These are phyloP conservation scores for Nigrospora osmanthi DNA, from an alignment of 2,329 filamentous ascomycete genomes.

Conservation along the genomic window DNA sequence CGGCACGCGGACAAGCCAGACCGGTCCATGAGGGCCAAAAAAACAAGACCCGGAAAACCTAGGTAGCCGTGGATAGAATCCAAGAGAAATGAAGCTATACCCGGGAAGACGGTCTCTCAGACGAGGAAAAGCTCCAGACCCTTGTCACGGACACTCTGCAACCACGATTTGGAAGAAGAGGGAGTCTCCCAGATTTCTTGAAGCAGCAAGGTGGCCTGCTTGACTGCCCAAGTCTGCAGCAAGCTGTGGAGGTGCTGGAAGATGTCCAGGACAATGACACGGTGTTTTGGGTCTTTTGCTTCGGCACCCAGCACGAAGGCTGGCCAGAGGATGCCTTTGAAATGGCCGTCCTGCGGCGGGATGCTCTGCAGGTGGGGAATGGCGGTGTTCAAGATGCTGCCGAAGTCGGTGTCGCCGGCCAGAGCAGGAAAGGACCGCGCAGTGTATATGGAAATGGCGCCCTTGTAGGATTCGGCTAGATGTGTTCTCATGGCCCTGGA, in stretches of 20 bases:
- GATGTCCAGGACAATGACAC: background rate
- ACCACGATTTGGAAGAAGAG: background rate
- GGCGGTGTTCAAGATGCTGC: background rate
- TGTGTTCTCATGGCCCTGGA: conserved; percentile 1
- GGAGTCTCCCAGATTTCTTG: background rate
- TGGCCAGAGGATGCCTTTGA: conserved; percentile 8
- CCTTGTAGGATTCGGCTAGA: conserved; percentile 5
- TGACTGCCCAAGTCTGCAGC: background rate
- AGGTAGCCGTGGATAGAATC: too few species aligned
- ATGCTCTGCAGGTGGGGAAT: conserved; percentile 5
- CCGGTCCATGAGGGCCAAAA: too few species aligned
- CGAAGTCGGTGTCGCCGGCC: background rate
- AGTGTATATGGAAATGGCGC: conserved; percentile 4
- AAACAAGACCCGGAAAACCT: too few species aligned
- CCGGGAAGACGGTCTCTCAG: background rate
- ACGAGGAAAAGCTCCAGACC: conserved; percentile 8
- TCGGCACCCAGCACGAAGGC: conserved; percentile 6
- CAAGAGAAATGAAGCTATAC: too few species aligned
- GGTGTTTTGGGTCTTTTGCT: conserved; percentile 2
- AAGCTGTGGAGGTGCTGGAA: background rate
- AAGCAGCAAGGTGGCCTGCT: background rate
- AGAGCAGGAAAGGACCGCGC: background rate
- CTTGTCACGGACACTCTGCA: conserved; percentile 2
- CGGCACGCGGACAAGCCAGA: too few species aligned
- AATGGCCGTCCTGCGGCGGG: conserved; percentile 4